Percentiles rank a stretch among this genome's conserved stretches.
phyloP scores from a whole-genome alignment of 148 eudicot species.

The Silene uniflora region DNA sequence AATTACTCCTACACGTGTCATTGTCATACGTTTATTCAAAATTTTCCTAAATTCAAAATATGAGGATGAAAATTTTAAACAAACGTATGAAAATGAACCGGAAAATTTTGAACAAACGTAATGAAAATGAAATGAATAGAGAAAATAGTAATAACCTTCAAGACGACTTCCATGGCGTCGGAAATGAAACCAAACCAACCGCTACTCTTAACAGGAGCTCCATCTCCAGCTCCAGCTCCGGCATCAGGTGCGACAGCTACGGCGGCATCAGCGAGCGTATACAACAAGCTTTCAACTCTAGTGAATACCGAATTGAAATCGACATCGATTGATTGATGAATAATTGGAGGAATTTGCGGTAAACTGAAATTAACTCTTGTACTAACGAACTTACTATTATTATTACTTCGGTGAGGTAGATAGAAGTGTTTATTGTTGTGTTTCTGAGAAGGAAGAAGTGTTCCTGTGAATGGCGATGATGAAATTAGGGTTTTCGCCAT shows the following conservation, averaged over 20 bases:
- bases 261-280: slow-evolving; percentile 94
- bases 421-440: slow-evolving; percentile 17
- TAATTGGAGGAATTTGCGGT: slow-evolving; percentile 55
- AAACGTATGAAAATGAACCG: too few species aligned
- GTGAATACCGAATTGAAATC: slow-evolving; percentile 45
- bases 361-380: slow-evolving; percentile 65
- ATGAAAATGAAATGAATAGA: too few species aligned
- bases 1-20: too few species aligned
- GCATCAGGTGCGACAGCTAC: slow-evolving; percentile 51
- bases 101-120: too few species aligned
- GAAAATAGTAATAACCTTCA: slow-evolving; percentile 46
- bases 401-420: slow-evolving; percentile 36
- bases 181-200: slow-evolving; percentile 97
- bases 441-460: slow-evolving; percentile 38
- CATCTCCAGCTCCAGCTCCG: slow-evolving; percentile 7
- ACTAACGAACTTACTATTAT: slow-evolving; percentile 25
- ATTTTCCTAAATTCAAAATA: too few species aligned
- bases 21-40: too few species aligned
- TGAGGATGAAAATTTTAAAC: too few species aligned
- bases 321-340: slow-evolving; percentile 29
- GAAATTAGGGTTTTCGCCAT: slow-evolving; percentile 94
- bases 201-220: slow-evolving; percentile 58
- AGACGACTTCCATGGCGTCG: slow-evolving; percentile 93
- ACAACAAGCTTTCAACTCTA: slow-evolving; percentile 64
- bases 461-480: slow-evolving; percentile 65